Conservation (phyloP, 371 early-diverging fungal species). For the Apophysomyces elegans region DNA sequence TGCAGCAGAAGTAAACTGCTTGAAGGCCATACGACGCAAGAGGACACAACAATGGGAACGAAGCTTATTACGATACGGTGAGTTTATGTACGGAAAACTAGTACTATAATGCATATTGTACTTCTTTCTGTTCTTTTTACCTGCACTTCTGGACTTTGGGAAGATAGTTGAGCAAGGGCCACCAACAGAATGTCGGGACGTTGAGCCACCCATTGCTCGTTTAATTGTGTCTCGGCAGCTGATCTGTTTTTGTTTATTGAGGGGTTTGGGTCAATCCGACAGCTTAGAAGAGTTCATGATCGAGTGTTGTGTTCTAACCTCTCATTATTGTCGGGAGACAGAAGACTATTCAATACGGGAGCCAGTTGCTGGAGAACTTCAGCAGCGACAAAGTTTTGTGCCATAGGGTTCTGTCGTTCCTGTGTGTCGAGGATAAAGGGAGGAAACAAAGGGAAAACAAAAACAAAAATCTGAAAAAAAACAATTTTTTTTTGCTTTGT, state of each 20-base stretch:
- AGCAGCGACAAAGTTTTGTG: conserved; percentile 52
- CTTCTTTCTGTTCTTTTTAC: conserved; percentile 29
- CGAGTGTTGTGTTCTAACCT: conserved; percentile 28
- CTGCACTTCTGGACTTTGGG: conserved; percentile 55
- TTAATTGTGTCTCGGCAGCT: conserved; percentile 73
- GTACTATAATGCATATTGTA: too few species aligned
- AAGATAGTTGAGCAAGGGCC: conserved; percentile 68
- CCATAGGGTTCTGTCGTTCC: conserved; percentile 34
- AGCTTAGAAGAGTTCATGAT: background rate
- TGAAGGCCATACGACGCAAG: conserved; percentile 86
- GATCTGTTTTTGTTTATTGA: conserved; percentile 41
- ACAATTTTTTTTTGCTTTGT: conserved; percentile 21
- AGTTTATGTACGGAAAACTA: too few species aligned
- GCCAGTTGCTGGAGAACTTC: conserved; percentile 65
- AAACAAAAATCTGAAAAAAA: conserved; percentile 21
- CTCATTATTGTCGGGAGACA: conserved; percentile 61
- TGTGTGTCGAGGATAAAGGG: conserved; percentile 14
- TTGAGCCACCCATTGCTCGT: conserved; percentile 72
- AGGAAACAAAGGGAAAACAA: conserved; percentile 19
- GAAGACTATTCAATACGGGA: conserved; percentile 61
- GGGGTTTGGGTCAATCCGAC: too few species aligned
- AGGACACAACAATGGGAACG: conserved; percentile 90
- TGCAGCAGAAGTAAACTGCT: conserved; percentile 52
- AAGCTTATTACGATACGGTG: conserved; percentile 48
- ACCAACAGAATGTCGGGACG: conserved; percentile 71